These are phyloP conservation scores for Suhomyces sp. DNA, from an alignment of 805 yeast species.

Conservation along the genomic window DNA sequence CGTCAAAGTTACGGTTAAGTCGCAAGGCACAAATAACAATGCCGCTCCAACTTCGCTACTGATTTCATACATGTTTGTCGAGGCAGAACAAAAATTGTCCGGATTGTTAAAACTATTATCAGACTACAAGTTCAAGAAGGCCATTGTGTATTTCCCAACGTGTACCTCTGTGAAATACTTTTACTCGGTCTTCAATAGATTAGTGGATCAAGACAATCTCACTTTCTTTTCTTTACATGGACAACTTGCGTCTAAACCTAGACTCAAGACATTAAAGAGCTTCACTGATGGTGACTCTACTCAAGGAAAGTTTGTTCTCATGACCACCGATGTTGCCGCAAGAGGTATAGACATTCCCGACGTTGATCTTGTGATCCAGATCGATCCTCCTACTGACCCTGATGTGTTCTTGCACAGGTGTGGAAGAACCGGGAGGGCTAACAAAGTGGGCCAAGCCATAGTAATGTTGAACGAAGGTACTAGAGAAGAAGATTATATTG, in stretches of 20 bases:
- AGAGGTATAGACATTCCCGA: slow-evolving; percentile 95
- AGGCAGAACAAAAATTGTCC: slow-evolving; percentile 62
- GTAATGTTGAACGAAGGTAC: slow-evolving; percentile 65
- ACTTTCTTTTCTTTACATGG: slow-evolving; percentile 82
- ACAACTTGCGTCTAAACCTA: slow-evolving; percentile 74
- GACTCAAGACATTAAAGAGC: slow-evolving; percentile 65
- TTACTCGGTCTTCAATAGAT: slow-evolving; percentile 50
- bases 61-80: slow-evolving; percentile 56
- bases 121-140: slow-evolving; percentile 62
- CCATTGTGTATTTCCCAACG: slow-evolving; percentile 91
- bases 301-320: slow-evolving; percentile 53
- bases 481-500: slow-evolving; percentile 80
- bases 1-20: slow-evolving; percentile 75
- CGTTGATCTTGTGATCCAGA: slow-evolving; percentile 88
- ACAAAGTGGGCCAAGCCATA: slow-evolving; percentile 74
- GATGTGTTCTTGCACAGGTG: slow-evolving; percentile 89
- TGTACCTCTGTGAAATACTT: slow-evolving; percentile 81
- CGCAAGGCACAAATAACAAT: slow-evolving; percentile 32
- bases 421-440: slow-evolving; percentile 95
- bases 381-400: slow-evolving; percentile 94
- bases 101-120: slow-evolving; percentile 52
- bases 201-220: slow-evolving; percentile 34
- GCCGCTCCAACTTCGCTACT: slow-evolving; percentile 62
- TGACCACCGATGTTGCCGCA: slow-evolving; percentile 98
- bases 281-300: slow-evolving; percentile 50